Conservation (phyloP, 305 asterid species). For the Fraxinus nigra region DNA sequence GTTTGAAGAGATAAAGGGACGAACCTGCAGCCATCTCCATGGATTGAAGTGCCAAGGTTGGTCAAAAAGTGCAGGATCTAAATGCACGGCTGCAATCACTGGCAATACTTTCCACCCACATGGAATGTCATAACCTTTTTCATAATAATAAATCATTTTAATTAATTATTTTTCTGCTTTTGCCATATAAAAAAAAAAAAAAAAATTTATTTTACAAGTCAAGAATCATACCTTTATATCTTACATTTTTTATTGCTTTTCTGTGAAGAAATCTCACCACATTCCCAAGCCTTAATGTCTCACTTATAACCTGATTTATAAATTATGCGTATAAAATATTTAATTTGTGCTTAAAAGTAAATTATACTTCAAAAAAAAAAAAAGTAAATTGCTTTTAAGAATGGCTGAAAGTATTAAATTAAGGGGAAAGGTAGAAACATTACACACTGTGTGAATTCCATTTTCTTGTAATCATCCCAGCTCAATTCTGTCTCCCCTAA, state of each 20-base stretch:
- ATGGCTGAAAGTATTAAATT: background rate
- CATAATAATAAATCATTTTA: background rate
- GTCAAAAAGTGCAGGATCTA: conserved; percentile 81
- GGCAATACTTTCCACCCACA: conserved; percentile 98
- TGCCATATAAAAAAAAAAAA: background rate
- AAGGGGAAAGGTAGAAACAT: conserved; percentile 16
- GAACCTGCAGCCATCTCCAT: conserved; percentile 93
- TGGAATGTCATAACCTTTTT: conserved; percentile 94
- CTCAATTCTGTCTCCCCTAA: conserved; percentile 47
- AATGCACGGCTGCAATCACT: conserved; percentile 94
- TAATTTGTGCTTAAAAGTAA: background rate
- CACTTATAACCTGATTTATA: conserved; percentile 61
- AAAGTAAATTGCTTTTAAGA: background rate
- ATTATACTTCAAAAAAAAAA: background rate
- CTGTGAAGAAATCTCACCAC: conserved; percentile 92
- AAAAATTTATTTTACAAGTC: background rate
- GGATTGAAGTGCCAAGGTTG: conserved; percentile 91
- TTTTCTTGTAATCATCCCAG: conserved; percentile 91
- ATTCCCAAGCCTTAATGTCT: conserved; percentile 81
- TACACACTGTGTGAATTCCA: conserved; percentile 95
- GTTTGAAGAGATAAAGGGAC: conserved; percentile 29
- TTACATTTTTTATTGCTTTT: conserved; percentile 76
- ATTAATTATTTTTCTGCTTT: background rate
- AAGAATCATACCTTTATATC: conserved; percentile 58
- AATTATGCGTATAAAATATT: background rate